A percentile compares a stretch with the other conserved stretches of the same genome.
phyloP scores from a whole-genome alignment of 257 asterid species.

The Capsicum chinense region DNA sequence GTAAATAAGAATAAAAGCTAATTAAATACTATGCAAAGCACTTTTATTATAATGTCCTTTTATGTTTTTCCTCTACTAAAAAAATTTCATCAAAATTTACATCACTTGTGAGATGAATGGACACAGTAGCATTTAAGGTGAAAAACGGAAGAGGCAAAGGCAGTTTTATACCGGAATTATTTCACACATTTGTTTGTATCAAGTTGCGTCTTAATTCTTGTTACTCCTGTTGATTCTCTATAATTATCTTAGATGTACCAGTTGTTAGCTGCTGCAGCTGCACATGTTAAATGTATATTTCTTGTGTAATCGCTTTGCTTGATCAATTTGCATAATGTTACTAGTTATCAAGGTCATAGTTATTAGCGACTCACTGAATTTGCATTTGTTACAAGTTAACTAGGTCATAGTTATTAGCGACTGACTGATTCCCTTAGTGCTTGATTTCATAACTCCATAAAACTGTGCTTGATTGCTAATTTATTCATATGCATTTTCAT shows the following conservation, averaged over 20 bases:
- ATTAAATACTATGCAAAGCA: not conserved
- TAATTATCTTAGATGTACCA: not conserved
- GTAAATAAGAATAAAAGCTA: not conserved
- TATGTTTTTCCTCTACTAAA: not conserved
- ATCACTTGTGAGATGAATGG: not conserved
- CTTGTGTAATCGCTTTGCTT: not conserved
- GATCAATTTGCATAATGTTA: no score
- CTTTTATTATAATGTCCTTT: not conserved
- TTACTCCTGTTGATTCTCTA: not conserved
- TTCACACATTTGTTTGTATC: constrained; percentile 10
- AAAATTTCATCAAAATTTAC: not conserved
- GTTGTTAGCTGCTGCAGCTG: not conserved
- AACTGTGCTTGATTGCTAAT: not conserved
- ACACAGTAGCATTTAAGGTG: not conserved
- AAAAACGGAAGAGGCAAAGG: not conserved
- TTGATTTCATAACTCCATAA: not conserved
- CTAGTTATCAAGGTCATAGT: no score
- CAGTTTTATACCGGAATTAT: not conserved
- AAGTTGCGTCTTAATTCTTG: not conserved
- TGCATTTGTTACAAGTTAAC: not conserved
- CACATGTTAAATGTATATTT: not conserved
- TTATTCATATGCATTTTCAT: not conserved
- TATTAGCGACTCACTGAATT: no score
- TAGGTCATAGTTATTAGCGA: not conserved
- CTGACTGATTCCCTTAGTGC: not conserved